These are phyloP conservation scores for Volvox reticuliferus DNA, from an alignment of 139 green algal genomes.

Conservation along the genomic window DNA sequence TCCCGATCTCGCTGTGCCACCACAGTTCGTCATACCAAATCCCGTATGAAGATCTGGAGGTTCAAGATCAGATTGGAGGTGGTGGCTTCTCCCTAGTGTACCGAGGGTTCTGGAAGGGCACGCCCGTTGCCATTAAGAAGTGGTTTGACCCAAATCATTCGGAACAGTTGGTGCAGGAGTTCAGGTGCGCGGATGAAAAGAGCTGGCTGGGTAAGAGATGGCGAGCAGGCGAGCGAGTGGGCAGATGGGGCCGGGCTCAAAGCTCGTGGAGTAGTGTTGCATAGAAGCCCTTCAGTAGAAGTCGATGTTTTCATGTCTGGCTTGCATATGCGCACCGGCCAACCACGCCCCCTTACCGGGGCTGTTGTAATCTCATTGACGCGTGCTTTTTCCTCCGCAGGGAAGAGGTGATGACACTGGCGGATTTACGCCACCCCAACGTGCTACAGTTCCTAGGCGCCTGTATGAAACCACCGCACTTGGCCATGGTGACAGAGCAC, in stretches of 20 bases:
- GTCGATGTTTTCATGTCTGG: no score
- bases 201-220: background rate
- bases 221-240: no score
- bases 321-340: no score
- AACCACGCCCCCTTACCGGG: no score
- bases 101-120: conserved; percentile 69
- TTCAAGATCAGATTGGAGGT: conserved; percentile 73
- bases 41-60: conserved; percentile 70
- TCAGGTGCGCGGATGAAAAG: conserved; percentile 51
- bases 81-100: conserved; percentile 79
- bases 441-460: conserved; percentile 77
- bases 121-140: conserved; percentile 79
- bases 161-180: conserved; percentile 70
- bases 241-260: no score
- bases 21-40: conserved; percentile 60
- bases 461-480: conserved; percentile 65
- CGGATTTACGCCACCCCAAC: conserved; percentile 76
- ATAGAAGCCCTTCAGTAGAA: no score
- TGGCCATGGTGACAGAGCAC: conserved; percentile 79
- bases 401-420: conserved; percentile 75
- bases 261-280: no score
- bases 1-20: background rate
- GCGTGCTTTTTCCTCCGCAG: conserved; percentile 4
- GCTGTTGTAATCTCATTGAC: no score
- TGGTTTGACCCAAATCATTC: conserved; percentile 77